Conservation (phyloP, 768 basidiomycete genomes). For the Hericium erinaceus region DNA sequence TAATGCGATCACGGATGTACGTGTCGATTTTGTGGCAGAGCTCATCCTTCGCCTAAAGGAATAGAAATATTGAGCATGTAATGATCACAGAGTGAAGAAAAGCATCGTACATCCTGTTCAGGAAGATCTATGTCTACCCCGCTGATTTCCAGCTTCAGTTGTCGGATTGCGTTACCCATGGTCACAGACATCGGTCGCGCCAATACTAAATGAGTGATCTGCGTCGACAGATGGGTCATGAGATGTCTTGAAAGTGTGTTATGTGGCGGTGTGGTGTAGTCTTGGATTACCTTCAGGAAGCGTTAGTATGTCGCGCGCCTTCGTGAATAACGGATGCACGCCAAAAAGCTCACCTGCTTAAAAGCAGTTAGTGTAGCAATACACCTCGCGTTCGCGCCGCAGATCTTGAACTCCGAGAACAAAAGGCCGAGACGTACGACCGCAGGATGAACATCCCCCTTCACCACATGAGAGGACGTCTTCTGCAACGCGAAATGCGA, state of each 20-base stretch:
- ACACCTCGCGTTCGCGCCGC: slow-evolving; percentile 91
- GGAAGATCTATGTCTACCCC: slow-evolving; percentile 86
- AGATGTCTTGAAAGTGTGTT: slow-evolving; percentile 86
- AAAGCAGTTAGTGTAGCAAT: slow-evolving; percentile 88
- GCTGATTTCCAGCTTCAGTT: slow-evolving; percentile 93
- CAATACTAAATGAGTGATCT: slow-evolving; percentile 83
- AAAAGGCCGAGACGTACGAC: slow-evolving; percentile 81
- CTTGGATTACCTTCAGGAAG: slow-evolving; percentile 67
- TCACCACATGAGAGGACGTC: slow-evolving; percentile 34
- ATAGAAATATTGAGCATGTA: slow-evolving; percentile 2
- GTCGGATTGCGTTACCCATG: slow-evolving; percentile 91
- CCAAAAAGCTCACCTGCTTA: slow-evolving; percentile 58
- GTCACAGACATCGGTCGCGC: slow-evolving; percentile 88
- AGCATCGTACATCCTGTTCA: slow-evolving; percentile 75
- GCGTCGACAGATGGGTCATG: slow-evolving; percentile 85
- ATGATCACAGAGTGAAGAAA: background rate
- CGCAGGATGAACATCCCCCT: slow-evolving; percentile 87
- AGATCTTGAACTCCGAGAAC: slow-evolving; percentile 87
- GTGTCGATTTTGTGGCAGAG: slow-evolving; percentile 82
- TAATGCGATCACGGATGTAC: slow-evolving; percentile 90
- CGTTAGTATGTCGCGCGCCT: slow-evolving; percentile 7
- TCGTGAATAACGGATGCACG: slow-evolving; percentile 8
- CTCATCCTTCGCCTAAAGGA: slow-evolving; percentile 70
- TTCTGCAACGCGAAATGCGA: slow-evolving; percentile 80
- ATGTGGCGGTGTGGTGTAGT: slow-evolving; percentile 79